These are phyloP conservation scores for Chloranthus sessilifolius DNA, from an alignment of 164 flowering plant species.

Conservation along the genomic window DNA sequence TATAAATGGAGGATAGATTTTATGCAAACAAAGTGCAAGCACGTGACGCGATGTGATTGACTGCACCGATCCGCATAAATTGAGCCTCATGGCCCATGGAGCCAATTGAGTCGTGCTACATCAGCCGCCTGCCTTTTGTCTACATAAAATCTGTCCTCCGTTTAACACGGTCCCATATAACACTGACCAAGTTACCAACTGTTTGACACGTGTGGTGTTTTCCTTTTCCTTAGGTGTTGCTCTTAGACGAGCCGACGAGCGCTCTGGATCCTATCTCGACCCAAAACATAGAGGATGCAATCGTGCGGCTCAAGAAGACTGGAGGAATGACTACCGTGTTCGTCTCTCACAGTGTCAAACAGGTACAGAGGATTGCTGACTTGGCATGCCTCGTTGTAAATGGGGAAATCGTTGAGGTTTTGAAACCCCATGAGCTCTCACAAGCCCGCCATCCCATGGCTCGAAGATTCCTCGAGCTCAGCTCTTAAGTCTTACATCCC, in stretches of 20 bases:
- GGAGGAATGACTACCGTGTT: conserved; percentile 17
- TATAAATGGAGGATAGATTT: too few relatives aligned
- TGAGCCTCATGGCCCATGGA: too few relatives aligned
- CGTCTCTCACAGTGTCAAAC: conserved; percentile 31
- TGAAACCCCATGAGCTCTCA: conserved; percentile 18
- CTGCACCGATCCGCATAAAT: too few relatives aligned
- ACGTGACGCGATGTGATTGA: too few relatives aligned
- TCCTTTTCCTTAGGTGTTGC: conserved; percentile 15
- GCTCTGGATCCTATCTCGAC: conserved; percentile 32
- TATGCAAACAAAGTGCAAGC: too few relatives aligned
- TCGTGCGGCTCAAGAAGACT: conserved; percentile 18
- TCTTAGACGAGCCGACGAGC: conserved; percentile 32
- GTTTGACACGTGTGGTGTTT: too few relatives aligned
- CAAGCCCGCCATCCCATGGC: conserved; percentile 29
- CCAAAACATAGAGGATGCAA: conserved; percentile 25
- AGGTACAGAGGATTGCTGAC: conserved; percentile 28
- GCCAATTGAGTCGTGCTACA: too few relatives aligned
- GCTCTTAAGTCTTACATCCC: too few relatives aligned
- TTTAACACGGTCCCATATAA: too few relatives aligned
- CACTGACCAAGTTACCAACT: too few relatives aligned
- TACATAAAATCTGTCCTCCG: too few relatives aligned
- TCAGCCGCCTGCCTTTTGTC: too few relatives aligned
- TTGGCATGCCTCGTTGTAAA: conserved; percentile 26
- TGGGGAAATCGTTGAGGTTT: conserved; percentile 27
- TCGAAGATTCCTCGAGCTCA: conserved; percentile 23